phyloP scores from a whole-genome alignment of 805 yeast genomes.

The Yamadazyma laniorum region DNA sequence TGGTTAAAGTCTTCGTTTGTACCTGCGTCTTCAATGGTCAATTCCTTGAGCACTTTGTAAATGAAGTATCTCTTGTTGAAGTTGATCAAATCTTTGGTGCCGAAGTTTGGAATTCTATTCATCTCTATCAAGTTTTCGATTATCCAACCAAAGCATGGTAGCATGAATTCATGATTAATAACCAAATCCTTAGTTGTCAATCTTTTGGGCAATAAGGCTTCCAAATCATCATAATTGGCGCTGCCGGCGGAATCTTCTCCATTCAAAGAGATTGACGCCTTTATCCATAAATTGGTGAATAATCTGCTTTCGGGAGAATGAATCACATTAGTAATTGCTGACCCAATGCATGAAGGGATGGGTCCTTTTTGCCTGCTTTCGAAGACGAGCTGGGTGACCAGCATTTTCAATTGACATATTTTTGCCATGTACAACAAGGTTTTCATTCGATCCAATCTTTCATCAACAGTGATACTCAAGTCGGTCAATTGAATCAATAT shows the following conservation, averaged over 20 bases:
- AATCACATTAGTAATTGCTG: conserved; percentile 71
- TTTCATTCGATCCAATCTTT: conserved; percentile 67
- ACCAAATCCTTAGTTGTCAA: conserved; percentile 27
- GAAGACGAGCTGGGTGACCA: conserved; percentile 37
- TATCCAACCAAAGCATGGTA: conserved; percentile 93
- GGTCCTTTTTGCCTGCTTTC: conserved; percentile 26
- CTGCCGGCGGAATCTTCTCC: conserved; percentile 8
- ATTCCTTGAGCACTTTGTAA: conserved; percentile 38
- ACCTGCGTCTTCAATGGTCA: conserved; percentile 33
- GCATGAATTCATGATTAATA: conserved; percentile 45
- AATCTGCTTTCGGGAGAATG: conserved; percentile 77
- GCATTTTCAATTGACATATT: conserved; percentile 67
- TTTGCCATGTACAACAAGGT: conserved; percentile 65
- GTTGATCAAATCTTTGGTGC: conserved; percentile 63
- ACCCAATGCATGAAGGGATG: conserved; percentile 82
- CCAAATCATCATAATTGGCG: conserved; percentile 25
- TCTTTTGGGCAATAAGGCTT: conserved; percentile 29
- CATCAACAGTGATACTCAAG: conserved; percentile 51
- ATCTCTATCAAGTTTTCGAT: conserved; percentile 71
- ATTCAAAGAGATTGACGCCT: conserved; percentile 42
- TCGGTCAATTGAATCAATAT: conserved; percentile 66
- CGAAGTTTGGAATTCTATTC: conserved; percentile 68
- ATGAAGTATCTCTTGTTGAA: conserved; percentile 66
- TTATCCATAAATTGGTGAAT: conserved; percentile 67
- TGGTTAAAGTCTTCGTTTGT: conserved; percentile 19